Evolutionary conservation across 1,284 basidiomycete genomes (phyloP).

Genomic region (Ganoderma lingzhi): DNA sequence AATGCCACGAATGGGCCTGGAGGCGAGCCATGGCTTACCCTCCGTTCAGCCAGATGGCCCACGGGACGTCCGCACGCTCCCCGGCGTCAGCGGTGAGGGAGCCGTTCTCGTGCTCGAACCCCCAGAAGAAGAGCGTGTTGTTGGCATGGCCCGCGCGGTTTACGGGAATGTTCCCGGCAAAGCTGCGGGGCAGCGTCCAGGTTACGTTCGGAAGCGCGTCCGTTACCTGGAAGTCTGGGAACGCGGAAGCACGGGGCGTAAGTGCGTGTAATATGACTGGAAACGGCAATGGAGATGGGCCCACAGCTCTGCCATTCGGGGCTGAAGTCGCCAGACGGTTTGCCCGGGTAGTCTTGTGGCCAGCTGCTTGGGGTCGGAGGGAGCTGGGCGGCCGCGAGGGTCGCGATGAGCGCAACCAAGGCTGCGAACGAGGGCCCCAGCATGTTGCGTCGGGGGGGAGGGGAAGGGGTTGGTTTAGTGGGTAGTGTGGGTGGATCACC

Average conservation of each 20-base stretch:
- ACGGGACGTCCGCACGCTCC: slow-evolving; percentile 55
- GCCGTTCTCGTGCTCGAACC: slow-evolving; percentile 65
- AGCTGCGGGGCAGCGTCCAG: slow-evolving; percentile 62
- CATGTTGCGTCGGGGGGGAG: slow-evolving; percentile 17
- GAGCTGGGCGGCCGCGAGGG: slow-evolving; percentile 21
- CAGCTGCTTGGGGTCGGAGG: slow-evolving; percentile 32
- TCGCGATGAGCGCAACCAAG: slow-evolving; percentile 18
- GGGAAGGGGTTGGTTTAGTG: not conserved
- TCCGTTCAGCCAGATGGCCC: slow-evolving; percentile 82
- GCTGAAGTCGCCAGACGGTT: slow-evolving; percentile 59
- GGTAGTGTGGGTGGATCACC: slow-evolving; percentile 13
- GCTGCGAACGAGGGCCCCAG: slow-evolving; percentile 18
- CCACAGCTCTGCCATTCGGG: slow-evolving; percentile 71
- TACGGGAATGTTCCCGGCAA: slow-evolving; percentile 74
- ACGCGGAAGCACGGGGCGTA: not conserved
- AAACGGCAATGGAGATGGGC: not conserved
- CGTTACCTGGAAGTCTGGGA: slow-evolving; percentile 40
- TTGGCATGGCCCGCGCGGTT: slow-evolving; percentile 60
- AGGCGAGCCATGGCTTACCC: slow-evolving; percentile 40
- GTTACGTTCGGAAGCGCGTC: slow-evolving; percentile 66
- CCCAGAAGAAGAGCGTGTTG: slow-evolving; percentile 78
- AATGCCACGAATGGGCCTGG: not conserved
- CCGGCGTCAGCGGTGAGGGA: slow-evolving; percentile 58
- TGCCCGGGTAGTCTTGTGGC: slow-evolving; percentile 53
- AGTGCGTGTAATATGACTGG: not conserved